Conservation (phyloP, 2,329 filamentous ascomycete genomes). For the Nigrospora sphaerica region DNA sequence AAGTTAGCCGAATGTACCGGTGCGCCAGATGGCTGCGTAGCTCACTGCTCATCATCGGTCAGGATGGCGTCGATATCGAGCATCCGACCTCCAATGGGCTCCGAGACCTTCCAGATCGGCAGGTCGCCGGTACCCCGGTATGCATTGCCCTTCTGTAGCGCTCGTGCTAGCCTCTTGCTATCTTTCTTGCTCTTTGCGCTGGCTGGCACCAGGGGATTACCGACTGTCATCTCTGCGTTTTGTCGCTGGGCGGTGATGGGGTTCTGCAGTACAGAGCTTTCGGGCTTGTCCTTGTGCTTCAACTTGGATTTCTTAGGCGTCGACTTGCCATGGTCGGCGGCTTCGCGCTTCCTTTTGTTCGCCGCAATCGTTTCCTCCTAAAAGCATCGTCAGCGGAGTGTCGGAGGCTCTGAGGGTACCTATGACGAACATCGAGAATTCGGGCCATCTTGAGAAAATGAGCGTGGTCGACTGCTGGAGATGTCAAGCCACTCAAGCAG, state of each 20-base stretch:
- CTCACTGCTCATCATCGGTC: constrained; percentile 54
- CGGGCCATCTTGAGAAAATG: constrained; percentile 16
- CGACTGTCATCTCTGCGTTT: too few relatives aligned
- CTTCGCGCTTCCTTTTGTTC: constrained; percentile 41
- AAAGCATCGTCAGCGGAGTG: constrained; percentile 5
- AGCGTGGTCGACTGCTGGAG: too few relatives aligned
- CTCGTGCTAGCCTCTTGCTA: constrained; percentile 1
- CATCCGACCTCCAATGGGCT: constrained; percentile 59
- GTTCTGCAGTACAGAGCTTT: background rate
- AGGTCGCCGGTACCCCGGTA: background rate
- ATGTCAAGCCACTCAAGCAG: too few relatives aligned
- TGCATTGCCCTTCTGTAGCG: background rate
- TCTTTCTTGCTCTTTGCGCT: constrained; percentile 3
- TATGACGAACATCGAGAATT: background rate
- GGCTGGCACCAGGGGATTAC: background rate
- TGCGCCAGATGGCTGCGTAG: background rate
- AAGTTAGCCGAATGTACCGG: constrained; percentile 14
- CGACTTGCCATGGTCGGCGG: constrained; percentile 31
- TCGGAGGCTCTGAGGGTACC: too few relatives aligned
- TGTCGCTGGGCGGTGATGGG: too few relatives aligned
- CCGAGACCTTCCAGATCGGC: constrained; percentile 49
- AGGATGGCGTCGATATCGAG: constrained; percentile 58
- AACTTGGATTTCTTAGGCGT: constrained; percentile 20
- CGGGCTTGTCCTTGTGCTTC: constrained; percentile 7
- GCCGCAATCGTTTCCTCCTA: constrained; percentile 24